Evolutionary conservation across 2,329 filamentous ascomycete genomes (phyloP).

Genomic region (Leptographium procerum): DNA sequence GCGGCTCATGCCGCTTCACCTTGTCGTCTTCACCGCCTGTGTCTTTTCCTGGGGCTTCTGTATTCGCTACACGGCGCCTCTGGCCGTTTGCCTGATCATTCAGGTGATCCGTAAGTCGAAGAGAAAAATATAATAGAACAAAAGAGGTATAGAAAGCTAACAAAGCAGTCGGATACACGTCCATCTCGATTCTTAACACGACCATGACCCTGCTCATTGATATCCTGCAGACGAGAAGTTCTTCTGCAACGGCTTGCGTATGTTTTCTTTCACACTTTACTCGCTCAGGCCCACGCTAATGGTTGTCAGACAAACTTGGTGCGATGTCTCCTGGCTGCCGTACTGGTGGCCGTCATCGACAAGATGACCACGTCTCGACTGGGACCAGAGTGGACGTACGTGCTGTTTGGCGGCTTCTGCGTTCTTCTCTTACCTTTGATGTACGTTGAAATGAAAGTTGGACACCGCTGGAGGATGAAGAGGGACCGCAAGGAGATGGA

Average conservation of each 20-base stretch:
- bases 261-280: neutral
- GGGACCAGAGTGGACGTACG: neutral
- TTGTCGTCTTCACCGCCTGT: conserved; percentile 15
- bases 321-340: neutral
- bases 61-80: conserved; percentile 13
- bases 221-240: conserved; percentile 18
- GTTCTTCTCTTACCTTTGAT: neutral
- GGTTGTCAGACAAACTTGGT: neutral
- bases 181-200: conserved; percentile 20
- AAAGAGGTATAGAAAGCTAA: neutral
- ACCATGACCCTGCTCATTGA: conserved; percentile 23
- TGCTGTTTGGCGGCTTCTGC: neutral
- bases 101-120: conserved; percentile 11
- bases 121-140: no score
- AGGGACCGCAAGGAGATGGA: neutral
- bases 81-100: conserved; percentile 17
- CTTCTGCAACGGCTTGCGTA: conserved; percentile 17
- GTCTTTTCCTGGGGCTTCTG: conserved; percentile 19
- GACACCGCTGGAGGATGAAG: neutral
- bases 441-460: neutral
- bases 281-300: neutral
- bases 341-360: neutral
- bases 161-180: conserved; percentile 16
- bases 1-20: conserved; percentile 15
- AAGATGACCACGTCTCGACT: neutral